Conservation (phyloP, 2,329 filamentous ascomycete genomes). For the Metarhizium humberi region DNA sequence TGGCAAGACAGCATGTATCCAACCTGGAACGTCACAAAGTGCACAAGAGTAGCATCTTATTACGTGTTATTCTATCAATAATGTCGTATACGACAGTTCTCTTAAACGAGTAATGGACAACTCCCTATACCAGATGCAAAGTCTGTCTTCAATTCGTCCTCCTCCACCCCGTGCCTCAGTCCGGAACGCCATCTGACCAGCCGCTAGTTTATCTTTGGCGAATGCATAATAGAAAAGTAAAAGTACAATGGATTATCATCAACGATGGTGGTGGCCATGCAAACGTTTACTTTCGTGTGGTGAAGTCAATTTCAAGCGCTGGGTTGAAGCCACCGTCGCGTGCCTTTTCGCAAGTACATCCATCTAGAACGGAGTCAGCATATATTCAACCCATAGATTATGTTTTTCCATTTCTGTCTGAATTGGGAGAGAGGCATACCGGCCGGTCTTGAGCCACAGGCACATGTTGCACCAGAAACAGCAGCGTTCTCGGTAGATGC, state of each 20-base stretch:
- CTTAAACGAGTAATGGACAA: too few relatives aligned
- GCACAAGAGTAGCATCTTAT: background rate
- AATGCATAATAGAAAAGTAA: background rate
- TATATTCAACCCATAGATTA: background rate
- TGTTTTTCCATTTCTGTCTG: too few relatives aligned
- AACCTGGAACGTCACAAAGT: background rate
- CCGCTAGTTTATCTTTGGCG: background rate
- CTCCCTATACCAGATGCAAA: too few relatives aligned
- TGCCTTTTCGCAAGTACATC: constrained; percentile 77
- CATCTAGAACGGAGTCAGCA: constrained; percentile 32
- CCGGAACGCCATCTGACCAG: background rate
- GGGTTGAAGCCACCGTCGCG: constrained; percentile 52
- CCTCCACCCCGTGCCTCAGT: too few relatives aligned
- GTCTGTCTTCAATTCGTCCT: too few relatives aligned
- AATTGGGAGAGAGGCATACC: constrained; percentile 30
- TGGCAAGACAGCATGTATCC: background rate
- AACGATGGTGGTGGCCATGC: background rate
- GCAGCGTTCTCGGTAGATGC: constrained; percentile 60
- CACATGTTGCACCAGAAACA: constrained; percentile 52
- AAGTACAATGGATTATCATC: background rate
- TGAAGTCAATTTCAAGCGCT: constrained; percentile 76
- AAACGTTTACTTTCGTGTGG: constrained; percentile 46
- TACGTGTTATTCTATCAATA: too few relatives aligned
- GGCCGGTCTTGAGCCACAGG: constrained; percentile 66
- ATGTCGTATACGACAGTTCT: too few relatives aligned